Conservation (phyloP, 2,329 filamentous ascomycete species). For the Fusarium nematophilum region DNA sequence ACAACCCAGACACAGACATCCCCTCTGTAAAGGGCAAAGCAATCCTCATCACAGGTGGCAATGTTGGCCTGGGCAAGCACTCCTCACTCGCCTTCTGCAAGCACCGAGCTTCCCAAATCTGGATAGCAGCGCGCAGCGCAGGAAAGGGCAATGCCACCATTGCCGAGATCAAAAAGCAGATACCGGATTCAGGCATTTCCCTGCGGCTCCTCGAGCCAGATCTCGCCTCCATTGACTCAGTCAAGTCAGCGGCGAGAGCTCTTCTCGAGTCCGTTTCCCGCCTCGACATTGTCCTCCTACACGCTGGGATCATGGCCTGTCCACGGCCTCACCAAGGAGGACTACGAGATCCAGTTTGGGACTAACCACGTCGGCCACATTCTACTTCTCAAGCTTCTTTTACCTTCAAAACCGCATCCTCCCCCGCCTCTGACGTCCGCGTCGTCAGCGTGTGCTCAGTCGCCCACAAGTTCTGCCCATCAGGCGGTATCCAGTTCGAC, state of each 20-base stretch:
- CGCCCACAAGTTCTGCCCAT: not conserved
- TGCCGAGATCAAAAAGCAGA: not conserved
- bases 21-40: constrained; percentile 2
- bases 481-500: constrained; percentile 10
- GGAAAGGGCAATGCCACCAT: not conserved
- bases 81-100: not conserved
- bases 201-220: constrained; percentile 4
- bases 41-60: constrained; percentile 7
- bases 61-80: constrained; percentile 3
- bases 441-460: constrained; percentile 11
- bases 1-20: constrained; percentile 5
- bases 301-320: constrained; percentile 43
- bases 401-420: constrained; percentile 35
- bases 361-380: constrained; percentile 47
- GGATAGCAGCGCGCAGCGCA: not conserved
- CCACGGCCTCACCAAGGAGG: constrained; percentile 42
- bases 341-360: constrained; percentile 48
- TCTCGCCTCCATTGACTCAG: constrained; percentile 20
- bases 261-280: constrained; percentile 19
- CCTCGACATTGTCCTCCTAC: constrained; percentile 48
- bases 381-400: constrained; percentile 38
- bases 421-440: not conserved
- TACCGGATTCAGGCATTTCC: not conserved
- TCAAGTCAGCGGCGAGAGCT: constrained; percentile 23
- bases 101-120: constrained; percentile 2